These are phyloP conservation scores for Mortierella sp. DNA, from an alignment of 371 early-diverging fungal species.

Conservation along the genomic window DNA sequence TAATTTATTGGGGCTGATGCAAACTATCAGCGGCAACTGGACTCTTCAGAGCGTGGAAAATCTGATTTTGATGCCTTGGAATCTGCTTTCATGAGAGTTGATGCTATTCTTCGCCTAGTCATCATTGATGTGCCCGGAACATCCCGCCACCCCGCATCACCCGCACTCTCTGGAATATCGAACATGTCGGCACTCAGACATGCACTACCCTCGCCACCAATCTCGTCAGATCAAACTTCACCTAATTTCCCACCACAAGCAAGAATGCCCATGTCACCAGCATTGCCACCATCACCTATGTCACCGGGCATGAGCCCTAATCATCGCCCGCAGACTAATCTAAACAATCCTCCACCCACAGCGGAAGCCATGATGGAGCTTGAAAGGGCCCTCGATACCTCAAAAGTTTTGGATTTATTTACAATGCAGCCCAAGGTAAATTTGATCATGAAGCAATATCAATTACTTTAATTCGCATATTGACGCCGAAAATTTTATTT, in stretches of 20 bases:
- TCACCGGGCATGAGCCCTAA: constrained; percentile 41
- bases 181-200: constrained; percentile 43
- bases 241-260: constrained; percentile 42
- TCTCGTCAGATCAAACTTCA: constrained; percentile 41
- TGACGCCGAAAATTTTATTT: too few relatives aligned
- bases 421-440: constrained; percentile 57
- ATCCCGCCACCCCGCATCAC: constrained; percentile 55
- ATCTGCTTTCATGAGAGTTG: constrained; percentile 52
- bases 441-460: background rate
- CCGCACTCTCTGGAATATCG: constrained; percentile 51
- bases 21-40: constrained; percentile 33
- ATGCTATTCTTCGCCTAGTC: constrained; percentile 46
- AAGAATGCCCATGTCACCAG: constrained; percentile 32
- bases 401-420: constrained; percentile 49
- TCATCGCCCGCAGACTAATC: constrained; percentile 19
- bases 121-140: constrained; percentile 55
- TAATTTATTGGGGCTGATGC: background rate
- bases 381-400: constrained; percentile 39
- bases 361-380: constrained; percentile 41
- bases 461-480: background rate
- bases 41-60: constrained; percentile 48
- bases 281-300: constrained; percentile 51
- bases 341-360: constrained; percentile 11
- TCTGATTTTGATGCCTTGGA: constrained; percentile 48
- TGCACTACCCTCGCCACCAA: constrained; percentile 50